phyloP scores from a whole-genome alignment of 176 grass and related monocot genomes.

The Eremochloa ophiuroides region DNA sequence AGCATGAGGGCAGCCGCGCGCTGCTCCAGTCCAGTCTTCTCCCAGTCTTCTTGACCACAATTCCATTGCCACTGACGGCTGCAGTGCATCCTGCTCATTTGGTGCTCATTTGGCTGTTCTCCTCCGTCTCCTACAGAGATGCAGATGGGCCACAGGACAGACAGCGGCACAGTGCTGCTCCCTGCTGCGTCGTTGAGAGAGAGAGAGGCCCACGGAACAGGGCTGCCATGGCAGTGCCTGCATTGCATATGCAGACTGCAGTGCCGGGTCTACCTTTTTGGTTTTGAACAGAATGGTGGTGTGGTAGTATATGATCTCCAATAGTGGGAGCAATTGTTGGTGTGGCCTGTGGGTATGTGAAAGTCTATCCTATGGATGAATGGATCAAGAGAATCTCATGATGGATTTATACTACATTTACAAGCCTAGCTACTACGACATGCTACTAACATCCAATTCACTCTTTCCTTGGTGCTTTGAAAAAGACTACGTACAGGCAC shows the following conservation, averaged over 20 bases:
- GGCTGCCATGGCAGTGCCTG: background rate
- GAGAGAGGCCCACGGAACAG: slow-evolving; percentile 26
- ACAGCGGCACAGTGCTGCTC: background rate
- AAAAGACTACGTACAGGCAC: background rate
- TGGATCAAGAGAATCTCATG: no score
- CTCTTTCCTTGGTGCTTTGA: background rate
- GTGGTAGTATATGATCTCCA: no score
- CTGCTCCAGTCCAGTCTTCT: background rate
- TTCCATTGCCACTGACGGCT: slow-evolving; percentile 16
- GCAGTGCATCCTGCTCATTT: slow-evolving; percentile 13
- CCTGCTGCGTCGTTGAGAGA: no score
- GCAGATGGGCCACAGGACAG: no score
- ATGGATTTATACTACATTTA: no score
- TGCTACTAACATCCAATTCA: no score
- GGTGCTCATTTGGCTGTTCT: no score
- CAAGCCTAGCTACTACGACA: no score
- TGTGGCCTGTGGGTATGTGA: no score
- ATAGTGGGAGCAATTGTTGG: slow-evolving; percentile 20
- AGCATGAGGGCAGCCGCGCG: background rate
- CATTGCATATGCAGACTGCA: background rate
- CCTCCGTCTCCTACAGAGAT: background rate
- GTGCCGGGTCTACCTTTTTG: slow-evolving; percentile 11
- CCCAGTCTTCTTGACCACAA: background rate
- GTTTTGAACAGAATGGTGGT: slow-evolving; percentile 5
- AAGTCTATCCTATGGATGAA: no score